Evolutionary conservation across 1,284 basidiomycete genomes (phyloP), one percentile per base, ranked within the genome.

Genomic region (Boletellus deceptivus): DNA sequence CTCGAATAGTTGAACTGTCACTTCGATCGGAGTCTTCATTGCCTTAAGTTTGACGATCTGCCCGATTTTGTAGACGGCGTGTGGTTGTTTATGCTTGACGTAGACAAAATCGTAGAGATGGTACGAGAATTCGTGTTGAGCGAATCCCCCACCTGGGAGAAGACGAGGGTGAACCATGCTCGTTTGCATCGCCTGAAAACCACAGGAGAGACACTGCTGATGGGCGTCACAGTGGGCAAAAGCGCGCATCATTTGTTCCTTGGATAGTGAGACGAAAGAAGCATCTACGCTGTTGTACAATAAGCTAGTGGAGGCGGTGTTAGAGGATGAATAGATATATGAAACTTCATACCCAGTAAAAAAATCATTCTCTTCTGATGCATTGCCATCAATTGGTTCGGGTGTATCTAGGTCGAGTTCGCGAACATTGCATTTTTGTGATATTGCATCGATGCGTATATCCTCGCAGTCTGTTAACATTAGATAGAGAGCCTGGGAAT

Each of bases 81-180:
- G 59, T 2, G 55, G 18, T 43, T 56, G 43, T 51, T 62, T 46
- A 16, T 42, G 70, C 52, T 61, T 71, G 55, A 84, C 47, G 58
- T 84, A 88, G 9, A 85, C 73, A 57, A 79, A 85, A 57, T 87
- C 84, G 51, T 73, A 45, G 17, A 68, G 43, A 60, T 88, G 85
- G 59, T 82, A 87, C 3, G 63, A 56, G 13, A 73, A 61, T 7
- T 78, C 78, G 9, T 61, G 55, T 29, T 67, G 55, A 4, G 63
- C 57, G 22, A 77, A 67, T 10, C 71, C 72, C 43, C 68, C 63
- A 9, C 58, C 59, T 0, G 63, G 58, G 22, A 63, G 61, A n/a
- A 56, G 56, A 37, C 55, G 53, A 27, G 57, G 46, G 66, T 62
- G 43, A 49, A 49, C 16, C 52, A 57, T 25, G 41, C 38, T 63